Evolutionary conservation across 148 eudicot species (phyloP).

Genomic region (Nepenthes gracilis): DNA sequence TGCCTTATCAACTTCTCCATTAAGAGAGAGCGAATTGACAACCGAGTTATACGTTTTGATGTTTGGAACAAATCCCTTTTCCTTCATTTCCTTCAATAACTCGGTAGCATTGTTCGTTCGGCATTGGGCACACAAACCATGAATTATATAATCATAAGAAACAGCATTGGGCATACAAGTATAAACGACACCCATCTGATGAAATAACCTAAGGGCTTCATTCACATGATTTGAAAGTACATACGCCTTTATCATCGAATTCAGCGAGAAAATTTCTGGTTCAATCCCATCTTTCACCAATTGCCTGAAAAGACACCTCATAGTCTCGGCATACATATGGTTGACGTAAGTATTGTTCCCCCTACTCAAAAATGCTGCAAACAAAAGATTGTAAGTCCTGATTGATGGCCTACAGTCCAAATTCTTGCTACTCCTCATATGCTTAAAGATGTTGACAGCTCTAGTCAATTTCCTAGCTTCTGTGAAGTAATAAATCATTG

Average conservation of each 20-base stretch:
- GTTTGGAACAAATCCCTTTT: conserved; percentile 56
- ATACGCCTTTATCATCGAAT: conserved; percentile 80
- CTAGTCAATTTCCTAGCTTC: conserved; percentile 60
- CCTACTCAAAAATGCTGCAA: conserved; percentile 63
- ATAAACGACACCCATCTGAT: conserved; percentile 76
- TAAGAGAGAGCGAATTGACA: conserved; percentile 63
- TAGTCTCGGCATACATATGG: conserved; percentile 68
- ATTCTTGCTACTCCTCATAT: conserved; percentile 40
- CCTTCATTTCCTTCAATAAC: conserved; percentile 53
- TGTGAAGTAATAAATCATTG: conserved; percentile 62
- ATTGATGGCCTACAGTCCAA: conserved; percentile 57
- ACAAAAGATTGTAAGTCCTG: conserved; percentile 60
- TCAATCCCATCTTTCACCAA: conserved; percentile 67
- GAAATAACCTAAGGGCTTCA: conserved; percentile 82
- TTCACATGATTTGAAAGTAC: conserved; percentile 77
- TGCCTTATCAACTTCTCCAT: conserved; percentile 70
- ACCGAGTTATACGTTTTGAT: conserved; percentile 68
- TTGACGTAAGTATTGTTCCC: conserved; percentile 55
- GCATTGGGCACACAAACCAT: conserved; percentile 80
- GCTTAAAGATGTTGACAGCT: conserved; percentile 59
- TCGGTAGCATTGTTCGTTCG: conserved; percentile 67
- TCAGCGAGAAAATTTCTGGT: conserved; percentile 61
- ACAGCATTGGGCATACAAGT: conserved; percentile 44
- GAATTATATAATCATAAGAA: conserved; percentile 69
- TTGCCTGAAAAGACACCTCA: conserved; percentile 64